Evolutionary conservation across 192 early-diverging fungal genomes (phyloP), one percentile per base, ranked within the genome.

Genomic region (Endogone sp.): DNA sequence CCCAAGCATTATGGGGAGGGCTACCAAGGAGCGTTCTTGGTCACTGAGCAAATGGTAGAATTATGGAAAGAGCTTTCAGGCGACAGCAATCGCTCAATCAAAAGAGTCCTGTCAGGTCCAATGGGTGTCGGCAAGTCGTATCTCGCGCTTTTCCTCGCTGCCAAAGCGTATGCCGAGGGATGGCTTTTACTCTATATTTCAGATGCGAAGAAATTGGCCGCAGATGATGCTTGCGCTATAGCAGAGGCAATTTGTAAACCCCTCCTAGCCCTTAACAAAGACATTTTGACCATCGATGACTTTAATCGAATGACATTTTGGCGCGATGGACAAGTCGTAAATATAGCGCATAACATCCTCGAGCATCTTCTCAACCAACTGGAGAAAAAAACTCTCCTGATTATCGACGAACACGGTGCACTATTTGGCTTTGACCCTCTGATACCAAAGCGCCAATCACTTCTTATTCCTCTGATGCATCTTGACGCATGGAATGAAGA

Each of bases 341-440:
- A n/a, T n/a, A n/a, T n/a, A n/a, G n/a, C n/a, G n/a, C n/a, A n/a
- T n/a, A n/a, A n/a, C n/a, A n/a, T n/a, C n/a, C n/a, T n/a, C n/a
- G n/a, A n/a, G n/a, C n/a, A n/a, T n/a, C 60, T 69, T 0, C 62
- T 69, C 64, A 72, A 37, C 29, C 49, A 11, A 8, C n/a, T 24
- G 24, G 56, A 72, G 28, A 29, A 24, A 37, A 69, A 65, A 28
- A 20, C 66, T 28, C 65, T 76, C 28, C 65, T 72, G 57, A 24
- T 76, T 68, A 56, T 76, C 56, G 75, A 76, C 59, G 75, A 72
- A n/a, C 75, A 76, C 64, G 62, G 70, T 37, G 32, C 24, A 27
- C 65, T 76, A 58, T 76, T 76, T 49, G 25, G 60, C 55, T 23
- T 62, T 16, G 63, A 68, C 3, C 63, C 70, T 58, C 60, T 59